Conservation (phyloP, 352 stramenopile genomes). For the Phytophthora pistaciae region DNA sequence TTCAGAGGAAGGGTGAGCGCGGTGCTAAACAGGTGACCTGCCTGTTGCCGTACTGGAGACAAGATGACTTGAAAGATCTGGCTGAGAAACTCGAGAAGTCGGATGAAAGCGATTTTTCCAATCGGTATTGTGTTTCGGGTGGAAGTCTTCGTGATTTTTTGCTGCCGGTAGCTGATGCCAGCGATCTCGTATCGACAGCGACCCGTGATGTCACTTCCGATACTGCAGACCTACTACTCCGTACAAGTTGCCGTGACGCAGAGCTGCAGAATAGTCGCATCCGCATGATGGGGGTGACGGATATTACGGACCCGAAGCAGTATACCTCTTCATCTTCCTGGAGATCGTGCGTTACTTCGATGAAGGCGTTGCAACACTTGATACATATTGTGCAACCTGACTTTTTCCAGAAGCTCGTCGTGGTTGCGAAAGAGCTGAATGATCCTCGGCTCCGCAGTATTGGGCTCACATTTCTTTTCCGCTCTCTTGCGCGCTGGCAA, state of each 20-base stretch:
- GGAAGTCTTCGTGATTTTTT: conserved; percentile 15
- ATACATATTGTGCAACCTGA: background rate
- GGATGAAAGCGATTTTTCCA: background rate
- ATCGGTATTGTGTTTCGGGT: conserved; percentile 10
- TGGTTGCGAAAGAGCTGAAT: conserved; percentile 12
- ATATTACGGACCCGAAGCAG: no score
- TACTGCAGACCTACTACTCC: no score
- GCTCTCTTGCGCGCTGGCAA: no score
- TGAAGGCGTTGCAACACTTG: background rate
- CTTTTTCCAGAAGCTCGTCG: conserved; percentile 15
- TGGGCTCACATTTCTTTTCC: no score
- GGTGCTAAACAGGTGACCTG: no score
- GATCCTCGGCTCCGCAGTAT: conserved; percentile 1
- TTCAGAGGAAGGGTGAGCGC: no score
- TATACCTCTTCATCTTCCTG: background rate
- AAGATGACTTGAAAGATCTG: no score
- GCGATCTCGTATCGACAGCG: background rate
- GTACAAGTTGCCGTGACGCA: no score
- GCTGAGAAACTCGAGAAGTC: background rate
- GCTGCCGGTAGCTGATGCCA: background rate
- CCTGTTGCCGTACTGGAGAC: no score
- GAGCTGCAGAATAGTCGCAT: no score
- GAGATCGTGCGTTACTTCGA: conserved; percentile 9
- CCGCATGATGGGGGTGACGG: no score
- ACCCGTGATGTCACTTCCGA: background rate